Base-by-base conservation (phyloP, 768 basidiomycete genomes). In the Suillus hirtellus region DNA sequence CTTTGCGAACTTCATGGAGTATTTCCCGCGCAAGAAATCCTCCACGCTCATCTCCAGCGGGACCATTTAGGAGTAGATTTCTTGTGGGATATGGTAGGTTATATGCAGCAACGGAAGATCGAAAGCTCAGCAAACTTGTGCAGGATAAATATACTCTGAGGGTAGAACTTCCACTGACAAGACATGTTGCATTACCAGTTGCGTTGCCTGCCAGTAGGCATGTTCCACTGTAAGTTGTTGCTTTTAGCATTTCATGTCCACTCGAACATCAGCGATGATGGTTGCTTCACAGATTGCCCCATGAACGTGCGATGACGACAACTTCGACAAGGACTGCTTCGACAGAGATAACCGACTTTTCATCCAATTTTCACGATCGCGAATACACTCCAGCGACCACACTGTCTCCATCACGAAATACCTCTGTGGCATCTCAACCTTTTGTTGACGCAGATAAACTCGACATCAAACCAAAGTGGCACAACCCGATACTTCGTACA, bases 1-100 rank as follows among this genome's bases (percentile, higher is more conserved):
- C 66, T 88, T n/a, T 89, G 87, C 66, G 75, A 77, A 42, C 60
- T 84, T 11, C 77, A 84, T 55, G 75, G 73, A 27, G 63, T 63
- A 0, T 84, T 89, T 52, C 55, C 66, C 9, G 82, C 80, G 27
- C 74, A 70, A 14, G 76, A 69, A 34, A 78, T 82, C 77, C 72
- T 89, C 1, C 69, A 68, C 34, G 77, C 68, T n/a, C 87, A 89
- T 68, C 64, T 89, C 27, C 62, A 69, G 9, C 78, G 78, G 74
- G 84, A 85, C 67, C 87, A 89, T 63, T 27, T 68, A 1, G 76
- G 75, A n/a, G 75, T 83, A 38, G 65, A 69, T 44, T 69, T 70
- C 10, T 64, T 63, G 37, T 86, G 86, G 84, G 61, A 70, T n/a
- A 65, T 66, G 37, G 70, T 72, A 37, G 52, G 73, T 70, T n/a